Base-by-base conservation (phyloP, 2,329 filamentous ascomycete species). In the Alternaria angustiovoidea region DNA sequence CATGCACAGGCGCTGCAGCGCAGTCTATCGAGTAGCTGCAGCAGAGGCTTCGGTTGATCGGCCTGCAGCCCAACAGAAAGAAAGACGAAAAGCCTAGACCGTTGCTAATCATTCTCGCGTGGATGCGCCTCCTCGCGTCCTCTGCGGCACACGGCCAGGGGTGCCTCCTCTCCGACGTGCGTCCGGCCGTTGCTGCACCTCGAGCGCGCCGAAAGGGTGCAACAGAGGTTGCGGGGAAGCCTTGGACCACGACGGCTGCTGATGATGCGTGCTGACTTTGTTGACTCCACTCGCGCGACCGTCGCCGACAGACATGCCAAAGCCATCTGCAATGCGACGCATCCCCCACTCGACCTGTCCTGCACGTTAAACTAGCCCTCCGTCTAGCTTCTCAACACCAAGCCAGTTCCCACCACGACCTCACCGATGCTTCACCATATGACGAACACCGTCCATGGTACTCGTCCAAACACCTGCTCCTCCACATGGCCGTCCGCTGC, bases 321-420 rank as follows among this genome's bases (percentile, higher is more conserved):
- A 42, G n/a, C 39, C 47, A 51, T 24, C 39, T 57, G 54, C 47
- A 43, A 14, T 30, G 41, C 55, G 18, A 47, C 34, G 30, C 46
- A 43, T 34, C 18, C 53, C 22, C 54, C 51, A 51, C 57, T 38
- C 42, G 22, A 59, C 59, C 28, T 30, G 51, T 42, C 24, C 59
- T 69, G 65, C 67, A 59, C 55, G 54, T 61, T 57, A n/a, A 32
- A 36, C 64, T 70, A 69, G 69, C 48, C 54, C 56, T 46, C 53
- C 48, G 36, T 55, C 59, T 71, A 72, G 70, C 61, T 60, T 59
- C 70, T 72, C 70, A 72, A 72, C 70, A 71, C 67, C 64, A 70
- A 39, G 48, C 39, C 54, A 36, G 22, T 34, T 22, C 52, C 44
- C 59, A 28, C 46, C 22, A 18, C 42, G 9, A 38, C 41, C n/a